Evolutionary conservation across 2,329 filamentous ascomycete species (phyloP).

Genomic region (Zasmidium citrigriseum): DNA sequence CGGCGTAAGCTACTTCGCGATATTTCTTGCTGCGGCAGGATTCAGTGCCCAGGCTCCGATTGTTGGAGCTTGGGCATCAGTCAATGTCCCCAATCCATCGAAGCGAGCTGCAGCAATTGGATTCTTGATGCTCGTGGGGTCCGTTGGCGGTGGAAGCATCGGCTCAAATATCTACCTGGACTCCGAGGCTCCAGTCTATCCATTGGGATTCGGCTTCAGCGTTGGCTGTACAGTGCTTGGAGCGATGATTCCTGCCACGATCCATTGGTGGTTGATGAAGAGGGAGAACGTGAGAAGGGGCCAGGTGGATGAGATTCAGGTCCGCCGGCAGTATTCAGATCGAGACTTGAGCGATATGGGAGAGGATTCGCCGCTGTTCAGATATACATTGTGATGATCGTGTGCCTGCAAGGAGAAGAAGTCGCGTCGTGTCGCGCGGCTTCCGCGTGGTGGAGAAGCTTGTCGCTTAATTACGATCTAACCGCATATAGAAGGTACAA

Average conservation of each 20-base stretch:
- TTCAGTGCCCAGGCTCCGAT: constrained; percentile 12
- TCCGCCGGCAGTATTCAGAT: not conserved
- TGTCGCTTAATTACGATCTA: no score
- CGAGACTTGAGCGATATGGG: constrained; percentile 1
- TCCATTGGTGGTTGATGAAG: constrained; percentile 10
- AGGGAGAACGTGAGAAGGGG: not conserved
- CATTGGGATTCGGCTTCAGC: constrained; percentile 11
- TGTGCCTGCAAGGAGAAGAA: not conserved
- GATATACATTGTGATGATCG: constrained; percentile 1
- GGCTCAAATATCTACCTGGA: constrained; percentile 13
- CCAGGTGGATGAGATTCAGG: not conserved
- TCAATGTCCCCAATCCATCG: constrained; percentile 12
- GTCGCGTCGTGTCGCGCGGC: not conserved
- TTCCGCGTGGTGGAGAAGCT: no score
- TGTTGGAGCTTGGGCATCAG: constrained; percentile 10
- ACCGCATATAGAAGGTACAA: not conserved
- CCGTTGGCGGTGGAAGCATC: constrained; percentile 11
- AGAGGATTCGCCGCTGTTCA: constrained; percentile 6
- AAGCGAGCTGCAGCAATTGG: constrained; percentile 12
- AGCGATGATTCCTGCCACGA: constrained; percentile 8
- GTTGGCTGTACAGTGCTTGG: constrained; percentile 11
- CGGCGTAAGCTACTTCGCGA: constrained; percentile 10
- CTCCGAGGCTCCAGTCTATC: constrained; percentile 9
- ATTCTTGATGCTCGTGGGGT: constrained; percentile 10
- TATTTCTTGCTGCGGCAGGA: constrained; percentile 12